Base-by-base conservation (phyloP, 2,329 filamentous ascomycete genomes). In the Karstenula rhodostoma region DNA sequence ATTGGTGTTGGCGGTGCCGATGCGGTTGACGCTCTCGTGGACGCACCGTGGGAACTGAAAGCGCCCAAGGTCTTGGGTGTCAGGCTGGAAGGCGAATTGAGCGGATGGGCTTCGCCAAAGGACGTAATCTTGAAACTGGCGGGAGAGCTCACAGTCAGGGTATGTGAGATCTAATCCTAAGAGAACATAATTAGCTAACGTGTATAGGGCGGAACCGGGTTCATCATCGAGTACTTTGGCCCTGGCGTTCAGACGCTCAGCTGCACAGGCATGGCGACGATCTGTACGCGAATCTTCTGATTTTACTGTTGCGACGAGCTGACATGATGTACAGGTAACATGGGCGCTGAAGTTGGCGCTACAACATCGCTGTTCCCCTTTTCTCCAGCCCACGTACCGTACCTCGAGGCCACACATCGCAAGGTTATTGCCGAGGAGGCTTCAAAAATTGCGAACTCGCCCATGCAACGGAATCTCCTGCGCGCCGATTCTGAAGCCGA, bases 1-100 rank as follows among this genome's bases (percentile, higher is more conserved):
- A 98, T 99, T 76, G 95, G 95, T 78, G 95, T 99, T 35, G 95
- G 95, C 74, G 95, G 95, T 73, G 95, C 95, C 25, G 95, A 99
- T 80, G 95, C 95, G 25, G 95, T 99, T 2, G 95, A 99, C 81
- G 95, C 94, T 8, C 87, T 99, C 43, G 95, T 97, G 2, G 94
- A 96, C 74, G 93, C 94, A 9, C 95, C 95, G 0, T 99, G 95
- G 95, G 95, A 99, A 81, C 83, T 99, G 61, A 97, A 96, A 83
- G 95, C 95, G 5, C 95, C 95, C 17, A 93, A 92, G 78, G 85
- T 99, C 53, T 82, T 97, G 13, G 94, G 94, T 72, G 93, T 98
- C 10, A 87, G 89, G 73, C 85, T 98, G 44, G 90, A 90, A 61
- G 95, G 95, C 68, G 82, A 91, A 80, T 86, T 99, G 61, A 92